Base-by-base conservation (phyloP, 2,329 filamentous ascomycete species). In the Exutisphaerella laricina region DNA sequence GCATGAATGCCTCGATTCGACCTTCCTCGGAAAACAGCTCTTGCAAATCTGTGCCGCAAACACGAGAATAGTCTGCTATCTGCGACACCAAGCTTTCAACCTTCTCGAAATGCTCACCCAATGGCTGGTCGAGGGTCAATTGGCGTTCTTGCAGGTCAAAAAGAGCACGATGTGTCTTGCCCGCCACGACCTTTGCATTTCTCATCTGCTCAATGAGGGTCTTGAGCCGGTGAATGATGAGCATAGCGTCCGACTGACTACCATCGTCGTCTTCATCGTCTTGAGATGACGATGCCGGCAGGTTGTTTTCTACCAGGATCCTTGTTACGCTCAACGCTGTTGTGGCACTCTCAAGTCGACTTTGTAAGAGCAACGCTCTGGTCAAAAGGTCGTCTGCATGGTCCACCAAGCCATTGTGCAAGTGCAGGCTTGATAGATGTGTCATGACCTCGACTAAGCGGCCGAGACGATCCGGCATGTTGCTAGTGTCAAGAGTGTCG, bases 401-500 rank as follows among this genome's bases (percentile, higher is more conserved):
- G 58, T 79, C 82, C 51, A 84, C 79, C 6, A 88, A 69, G 32
- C 78, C 80, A 39, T 75, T 72, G 1, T 79, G 75, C 34, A 95
- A 80, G 58, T 94, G 82, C 16, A 89, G 81, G 59, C 90, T 85
- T 7, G 80, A 83, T 10, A 96, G 75, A 62, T 96, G 88, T n/a
- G 79, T 78, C 74, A 96, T 82, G 41, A 96, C 75, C 40, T 88
- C 85, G 54, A 94, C 85, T 5, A 86, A 90, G 10, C 69, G 80
- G 57, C 90, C 82, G 26, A 97, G 71, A 60, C 94, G 87, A 17
- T 79, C 79, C 0, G 85, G 82, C 59, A 88, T 88, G 56, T 87
- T 83, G 62, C 84, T 80, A 66, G 90, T 85, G 65, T 88, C 88
- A 36, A 97, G 70, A 43, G 95, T 88, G 54, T 94, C 88, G 39